Evolutionary conservation across 2,329 filamentous ascomycete species (phyloP), one percentile per base, ranked within the genome.

Genomic region (Raffaelea albimanens): DNA sequence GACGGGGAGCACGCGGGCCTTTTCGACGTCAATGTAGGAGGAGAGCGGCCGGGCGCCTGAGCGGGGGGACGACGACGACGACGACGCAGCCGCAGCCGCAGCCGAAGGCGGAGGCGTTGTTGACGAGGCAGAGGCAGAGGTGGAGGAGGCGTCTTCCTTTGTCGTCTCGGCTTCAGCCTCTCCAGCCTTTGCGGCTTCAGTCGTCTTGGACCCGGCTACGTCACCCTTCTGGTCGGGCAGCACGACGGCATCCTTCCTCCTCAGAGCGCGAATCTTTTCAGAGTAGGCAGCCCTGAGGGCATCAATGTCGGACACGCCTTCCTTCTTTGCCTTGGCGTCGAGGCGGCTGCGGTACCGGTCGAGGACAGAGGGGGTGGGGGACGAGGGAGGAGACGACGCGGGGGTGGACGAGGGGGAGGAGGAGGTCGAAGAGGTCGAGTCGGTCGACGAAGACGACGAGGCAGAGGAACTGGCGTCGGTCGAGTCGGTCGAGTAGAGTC

Each of bases 281-380:
- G 83, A 77, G 67, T 97, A 96, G 25, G 82, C 87, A 56, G 83
- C 75, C 63, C 87, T 89, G 52, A 98, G 73, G 54, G 86, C 77
- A 22, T 84, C 80, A 40, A 94, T 78, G 62, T 85, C 79, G 54
- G 73, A 72, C 49, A 76, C 68, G n/a, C 85, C 83, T 62, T 85
- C 75, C 67, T 83, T 68, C 61, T 80, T 80, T 11, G 88, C 91
- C 67, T 95, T 96, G 54, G 76, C 70, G 55, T 85, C 77, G 53
- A 98, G 82, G 70, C 95, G 95, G 49, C 83, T 77, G 57, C 79
- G 80, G 71, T 98, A 98, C 66, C 87, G 94, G 54, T 95, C 88
- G 54, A 87, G 63, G 36, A 96, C 71, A 57, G 76, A 74, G 49
- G 38, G 8, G 78, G 75, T 21, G 14, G 51, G 25, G n/a, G n/a